Evolutionary conservation across 495 filamentous ascomycete species (phyloP).

Genomic region (Talaromyces stipitatus): DNA sequence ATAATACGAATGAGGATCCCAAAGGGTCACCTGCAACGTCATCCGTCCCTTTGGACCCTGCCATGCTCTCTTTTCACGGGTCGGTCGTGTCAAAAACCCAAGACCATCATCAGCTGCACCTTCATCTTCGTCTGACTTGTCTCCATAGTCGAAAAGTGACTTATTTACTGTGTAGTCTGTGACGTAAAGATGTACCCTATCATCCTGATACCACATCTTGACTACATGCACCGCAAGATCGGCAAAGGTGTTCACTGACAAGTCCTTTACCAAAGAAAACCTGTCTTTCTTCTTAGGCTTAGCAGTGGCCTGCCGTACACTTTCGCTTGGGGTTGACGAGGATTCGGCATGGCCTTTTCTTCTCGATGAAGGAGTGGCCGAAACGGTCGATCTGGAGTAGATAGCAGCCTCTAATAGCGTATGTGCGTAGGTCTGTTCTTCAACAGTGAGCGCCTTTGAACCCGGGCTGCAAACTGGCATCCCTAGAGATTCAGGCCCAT

Average conservation of each 20-base stretch:
- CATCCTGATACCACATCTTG: conserved; percentile 47
- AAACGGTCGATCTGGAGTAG: conserved; percentile 10
- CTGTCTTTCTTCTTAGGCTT: conserved; percentile 30
- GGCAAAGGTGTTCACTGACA: conserved; percentile 47
- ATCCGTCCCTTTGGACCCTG: conserved; percentile 69
- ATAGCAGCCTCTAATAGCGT: conserved; percentile 20
- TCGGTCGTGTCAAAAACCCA: conserved; percentile 26
- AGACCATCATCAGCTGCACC: conserved; percentile 41
- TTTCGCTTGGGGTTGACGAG: conserved; percentile 1
- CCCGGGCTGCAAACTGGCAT: conserved; percentile 24
- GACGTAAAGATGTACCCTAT: conserved; percentile 58
- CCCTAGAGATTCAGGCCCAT: conserved; percentile 14
- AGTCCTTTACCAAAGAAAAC: conserved; percentile 58
- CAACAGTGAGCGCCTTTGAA: conserved; percentile 17
- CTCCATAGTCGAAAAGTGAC: conserved; percentile 50
- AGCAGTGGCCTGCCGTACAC: background rate
- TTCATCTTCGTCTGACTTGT: conserved; percentile 17
- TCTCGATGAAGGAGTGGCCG: background rate
- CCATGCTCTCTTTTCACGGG: conserved; percentile 44
- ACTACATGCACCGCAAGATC: conserved; percentile 74
- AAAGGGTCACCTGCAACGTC: conserved; percentile 66
- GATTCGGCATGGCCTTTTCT: background rate
- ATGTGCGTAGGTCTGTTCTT: conserved; percentile 21
- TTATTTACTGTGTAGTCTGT: conserved; percentile 79
- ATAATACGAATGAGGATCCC: conserved; percentile 56